Evolutionary conservation across 2,329 filamentous ascomycete species (phyloP).

Genomic region (Paramyrothecium roridum): DNA sequence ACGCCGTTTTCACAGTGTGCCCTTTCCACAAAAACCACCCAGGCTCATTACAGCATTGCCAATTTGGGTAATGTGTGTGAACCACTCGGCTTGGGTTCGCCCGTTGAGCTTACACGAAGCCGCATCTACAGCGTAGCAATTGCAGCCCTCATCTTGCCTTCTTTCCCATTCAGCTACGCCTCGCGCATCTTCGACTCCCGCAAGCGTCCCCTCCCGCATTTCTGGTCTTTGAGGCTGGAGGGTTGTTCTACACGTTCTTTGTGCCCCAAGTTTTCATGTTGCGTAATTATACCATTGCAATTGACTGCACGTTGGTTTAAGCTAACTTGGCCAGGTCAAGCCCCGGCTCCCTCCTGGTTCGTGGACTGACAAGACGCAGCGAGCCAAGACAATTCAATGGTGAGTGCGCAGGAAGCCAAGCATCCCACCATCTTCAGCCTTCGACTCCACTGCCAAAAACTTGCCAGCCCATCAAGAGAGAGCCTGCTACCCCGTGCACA

Average conservation of each 20-base stretch:
- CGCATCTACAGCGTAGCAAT: neutral
- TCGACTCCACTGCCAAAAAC: neutral
- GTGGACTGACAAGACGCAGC: neutral
- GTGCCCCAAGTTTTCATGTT: no score
- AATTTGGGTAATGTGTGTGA: no score
- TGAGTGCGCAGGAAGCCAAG: neutral
- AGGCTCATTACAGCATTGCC: no score
- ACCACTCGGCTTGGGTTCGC: no score
- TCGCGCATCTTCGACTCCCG: neutral
- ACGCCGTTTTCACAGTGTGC: no score
- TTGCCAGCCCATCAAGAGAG: conserved; percentile 25
- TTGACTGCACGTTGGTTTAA: neutral
- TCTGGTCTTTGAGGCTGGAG: no score
- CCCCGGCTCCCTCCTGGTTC: neutral
- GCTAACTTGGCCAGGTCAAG: neutral
- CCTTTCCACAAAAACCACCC: no score
- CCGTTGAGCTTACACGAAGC: no score
- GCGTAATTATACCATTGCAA: neutral
- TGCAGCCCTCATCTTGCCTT: neutral
- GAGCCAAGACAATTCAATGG: neutral
- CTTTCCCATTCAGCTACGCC: neutral
- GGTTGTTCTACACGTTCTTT: no score
- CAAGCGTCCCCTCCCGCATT: no score
- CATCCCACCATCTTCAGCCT: neutral
- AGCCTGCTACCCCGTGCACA: conserved; percentile 24